Evolutionary conservation across 2,329 filamentous ascomycete genomes (phyloP), one percentile per base, ranked within the genome.

Genomic region (Chaetoscypha palmicola): DNA sequence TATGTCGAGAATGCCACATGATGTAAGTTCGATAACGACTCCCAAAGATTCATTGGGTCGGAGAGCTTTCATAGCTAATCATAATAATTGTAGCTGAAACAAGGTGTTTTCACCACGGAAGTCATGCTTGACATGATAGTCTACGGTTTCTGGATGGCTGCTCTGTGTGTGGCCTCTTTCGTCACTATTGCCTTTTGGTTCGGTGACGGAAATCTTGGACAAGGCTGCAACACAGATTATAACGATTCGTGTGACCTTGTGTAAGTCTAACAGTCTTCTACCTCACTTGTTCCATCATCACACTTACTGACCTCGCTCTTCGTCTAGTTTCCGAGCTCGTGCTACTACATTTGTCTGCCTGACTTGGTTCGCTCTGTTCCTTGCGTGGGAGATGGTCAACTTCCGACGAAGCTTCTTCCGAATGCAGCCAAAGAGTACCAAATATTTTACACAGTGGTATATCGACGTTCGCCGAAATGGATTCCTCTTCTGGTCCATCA

Each of bases 361-460:
- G 41, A 88, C 83, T 0, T 88, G 83, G 83, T 83, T 82, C 54
- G 81, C 82, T 0, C 72, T 88, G 14, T 85, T 88, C 67, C 70
- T 86, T 4, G 84, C 85, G 0, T 89, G 84, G 84, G 83, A 89
- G 62, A 83, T 86, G 74, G 72, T 86, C 47, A 73, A 85, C 56
- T 74, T 83, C 65, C 79, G 83, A 17, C 76, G 81, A 33, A 81
- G 76, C 5, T 85, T 89, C 68, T 88, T 89, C 73, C 72, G 75
- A 55, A 84, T 87, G 77, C 76, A 84, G 56, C 78, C 81, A 0
- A 68, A 69, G 12, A 75, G 72, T 19, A 77, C 74, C 56, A 67
- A 66, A 45, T 77, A 79, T 58, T 71, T 81, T 45, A 80, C 77
- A 0, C 77, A 83, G 56, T 86, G 81, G 80, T 71, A 78, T 56